These are phyloP conservation scores for Sporisorium sorghi DNA, from an alignment of 1,284 basidiomycete genomes.

Conservation along the genomic window DNA sequence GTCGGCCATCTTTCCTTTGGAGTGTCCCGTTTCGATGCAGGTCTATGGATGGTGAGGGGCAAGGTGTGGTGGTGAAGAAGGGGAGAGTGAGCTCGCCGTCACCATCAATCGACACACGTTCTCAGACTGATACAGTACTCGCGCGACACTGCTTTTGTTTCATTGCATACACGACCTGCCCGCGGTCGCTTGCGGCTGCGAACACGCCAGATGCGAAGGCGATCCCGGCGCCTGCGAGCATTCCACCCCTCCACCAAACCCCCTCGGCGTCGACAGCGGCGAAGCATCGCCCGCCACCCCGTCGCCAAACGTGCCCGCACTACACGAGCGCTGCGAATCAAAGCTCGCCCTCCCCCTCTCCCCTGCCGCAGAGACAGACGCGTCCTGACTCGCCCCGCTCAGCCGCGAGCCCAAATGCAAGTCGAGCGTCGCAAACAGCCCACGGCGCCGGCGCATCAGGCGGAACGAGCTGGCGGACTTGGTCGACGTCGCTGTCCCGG, in stretches of 20 bases:
- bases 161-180: not conserved
- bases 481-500: constrained; percentile 12
- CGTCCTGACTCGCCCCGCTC: constrained; percentile 16
- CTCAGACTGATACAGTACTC: no score
- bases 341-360: not conserved
- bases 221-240: not conserved
- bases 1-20: constrained; percentile 9
- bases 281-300: not conserved
- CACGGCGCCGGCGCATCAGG: constrained; percentile 9
- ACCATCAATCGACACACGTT: no score
- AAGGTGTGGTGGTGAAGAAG: no score
- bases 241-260: not conserved
- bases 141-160: not conserved
- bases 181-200: not conserved
- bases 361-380: constrained; percentile 1
- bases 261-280: constrained; percentile 4
- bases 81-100: no score
- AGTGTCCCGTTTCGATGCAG: no score
- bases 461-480: constrained; percentile 20
- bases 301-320: constrained; percentile 36
- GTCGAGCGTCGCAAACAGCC: constrained; percentile 16
- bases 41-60: no score
- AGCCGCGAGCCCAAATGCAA: constrained; percentile 8
- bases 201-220: not conserved
- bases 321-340: constrained; percentile 20